Evolutionary conservation across 768 basidiomycete genomes (phyloP).

Genomic region (Rhizopogon salebrosus): DNA sequence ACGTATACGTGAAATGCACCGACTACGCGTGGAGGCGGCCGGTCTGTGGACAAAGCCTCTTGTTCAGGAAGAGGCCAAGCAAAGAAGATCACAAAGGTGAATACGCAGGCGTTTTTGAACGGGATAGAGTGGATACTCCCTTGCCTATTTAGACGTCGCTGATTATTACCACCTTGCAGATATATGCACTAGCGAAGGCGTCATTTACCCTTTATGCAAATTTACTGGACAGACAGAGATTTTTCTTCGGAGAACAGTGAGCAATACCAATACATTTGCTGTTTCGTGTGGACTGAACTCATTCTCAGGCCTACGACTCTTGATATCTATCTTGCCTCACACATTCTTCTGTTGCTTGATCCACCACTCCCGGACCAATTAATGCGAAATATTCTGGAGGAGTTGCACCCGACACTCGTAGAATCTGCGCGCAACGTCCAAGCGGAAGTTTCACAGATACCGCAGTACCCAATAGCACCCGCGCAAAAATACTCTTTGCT

Average conservation of each 20-base stretch:
- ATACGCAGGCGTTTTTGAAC: slow-evolving; percentile 54
- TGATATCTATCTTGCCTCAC: slow-evolving; percentile 65
- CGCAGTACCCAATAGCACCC: slow-evolving; percentile 16
- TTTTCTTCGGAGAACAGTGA: slow-evolving; percentile 48
- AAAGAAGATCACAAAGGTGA: slow-evolving; percentile 30
- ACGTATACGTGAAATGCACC: slow-evolving; percentile 54
- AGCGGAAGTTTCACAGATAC: slow-evolving; percentile 24
- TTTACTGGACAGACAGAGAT: slow-evolving; percentile 45
- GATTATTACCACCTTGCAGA: slow-evolving; percentile 22
- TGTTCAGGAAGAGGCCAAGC: slow-evolving; percentile 30
- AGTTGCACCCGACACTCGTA: slow-evolving; percentile 52
- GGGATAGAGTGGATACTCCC: slow-evolving; percentile 43
- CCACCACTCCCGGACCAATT: slow-evolving; percentile 60
- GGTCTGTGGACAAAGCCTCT: slow-evolving; percentile 76
- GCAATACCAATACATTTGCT: slow-evolving; percentile 7
- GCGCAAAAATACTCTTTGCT: slow-evolving; percentile 27
- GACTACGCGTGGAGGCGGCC: slow-evolving; percentile 52
- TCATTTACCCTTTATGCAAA: slow-evolving; percentile 54
- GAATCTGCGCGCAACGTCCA: slow-evolving; percentile 53
- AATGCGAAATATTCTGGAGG: slow-evolving; percentile 47
- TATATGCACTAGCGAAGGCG: slow-evolving; percentile 52
- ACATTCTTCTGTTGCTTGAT: slow-evolving; percentile 53
- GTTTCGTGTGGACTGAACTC: background rate
- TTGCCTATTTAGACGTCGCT: background rate
- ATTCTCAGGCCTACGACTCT: slow-evolving; percentile 50